phyloP scores from a whole-genome alignment of 257 asterid genomes.

The Petunia secreta region DNA sequence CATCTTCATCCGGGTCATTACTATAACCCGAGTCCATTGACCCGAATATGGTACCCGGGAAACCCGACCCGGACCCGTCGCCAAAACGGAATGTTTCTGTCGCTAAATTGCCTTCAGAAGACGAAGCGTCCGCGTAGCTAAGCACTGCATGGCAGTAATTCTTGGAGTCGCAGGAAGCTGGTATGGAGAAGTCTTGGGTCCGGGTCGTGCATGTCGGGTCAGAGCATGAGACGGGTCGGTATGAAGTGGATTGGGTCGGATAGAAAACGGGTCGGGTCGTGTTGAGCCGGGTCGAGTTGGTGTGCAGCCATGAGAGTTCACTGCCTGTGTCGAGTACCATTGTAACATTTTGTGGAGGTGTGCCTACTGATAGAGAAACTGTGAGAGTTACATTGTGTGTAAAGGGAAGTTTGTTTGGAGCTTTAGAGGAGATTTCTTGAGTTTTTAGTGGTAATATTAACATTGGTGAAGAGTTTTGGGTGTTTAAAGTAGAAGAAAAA shows the following conservation, averaged over 20 bases:
- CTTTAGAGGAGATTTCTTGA: conserved; percentile 41
- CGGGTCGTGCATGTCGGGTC: conserved; percentile 78
- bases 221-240: conserved; percentile 67
- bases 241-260: conserved; percentile 57
- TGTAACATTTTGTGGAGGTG: conserved; percentile 87
- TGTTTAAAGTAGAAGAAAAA: neutral
- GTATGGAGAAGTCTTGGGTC: conserved; percentile 86
- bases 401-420: conserved; percentile 65
- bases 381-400: conserved; percentile 93
- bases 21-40: conserved; percentile 87
- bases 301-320: conserved; percentile 91
- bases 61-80: conserved; percentile 51
- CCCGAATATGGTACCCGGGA: conserved; percentile 68
- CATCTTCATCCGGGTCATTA: conserved; percentile 64
- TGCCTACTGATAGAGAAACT: conserved; percentile 71
- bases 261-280: conserved; percentile 50
- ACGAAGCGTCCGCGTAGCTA: conserved; percentile 77
- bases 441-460: conserved; percentile 66
- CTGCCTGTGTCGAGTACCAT: conserved; percentile 98
- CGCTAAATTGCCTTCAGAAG: conserved; percentile 81
- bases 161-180: conserved; percentile 78
- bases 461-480: conserved; percentile 21
- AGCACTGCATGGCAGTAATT: conserved; percentile 81
- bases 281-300: conserved; percentile 50
- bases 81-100: conserved; percentile 55